Percentiles rank a stretch among this genome's conserved stretches.
These are phyloP conservation scores for Cymbomonas tetramitiformis DNA, from an alignment of 139 green algal genomes.

Conservation along the genomic window DNA sequence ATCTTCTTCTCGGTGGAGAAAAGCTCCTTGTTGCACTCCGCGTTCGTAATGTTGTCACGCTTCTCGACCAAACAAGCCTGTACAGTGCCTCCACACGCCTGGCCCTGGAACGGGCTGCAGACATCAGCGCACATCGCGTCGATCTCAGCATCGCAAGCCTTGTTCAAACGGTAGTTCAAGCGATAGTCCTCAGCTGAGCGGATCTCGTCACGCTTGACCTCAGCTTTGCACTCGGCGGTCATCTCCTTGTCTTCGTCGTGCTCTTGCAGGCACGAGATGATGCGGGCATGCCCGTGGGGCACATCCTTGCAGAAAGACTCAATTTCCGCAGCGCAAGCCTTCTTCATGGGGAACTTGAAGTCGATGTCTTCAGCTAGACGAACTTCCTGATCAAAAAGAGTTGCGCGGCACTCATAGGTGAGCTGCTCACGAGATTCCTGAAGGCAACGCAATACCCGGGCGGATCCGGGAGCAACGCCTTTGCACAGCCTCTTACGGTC, in stretches of 20 bases:
- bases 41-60: conserved; percentile 42
- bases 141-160: conserved; percentile 54
- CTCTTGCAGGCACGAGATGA: conserved; percentile 57
- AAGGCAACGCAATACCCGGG: conserved; percentile 67
- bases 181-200: conserved; percentile 50
- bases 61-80: conserved; percentile 68
- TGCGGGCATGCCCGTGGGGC: conserved; percentile 45
- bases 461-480: conserved; percentile 21
- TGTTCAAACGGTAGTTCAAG: conserved; percentile 68
- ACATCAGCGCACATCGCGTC: conserved; percentile 39
- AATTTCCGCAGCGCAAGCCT: conserved; percentile 49
- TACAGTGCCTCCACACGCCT: conserved; percentile 58
- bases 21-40: conserved; percentile 61
- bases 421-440: conserved; percentile 48
- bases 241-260: conserved; percentile 48
- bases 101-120: conserved; percentile 37
- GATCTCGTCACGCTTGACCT: conserved; percentile 49
- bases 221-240: conserved; percentile 45
- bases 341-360: conserved; percentile 47
- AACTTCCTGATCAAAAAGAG: conserved; percentile 51
- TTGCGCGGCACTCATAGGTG: conserved; percentile 38
- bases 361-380: conserved; percentile 33
- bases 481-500: conserved; percentile 25
- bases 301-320: conserved; percentile 50
- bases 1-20: conserved; percentile 69